Evolutionary conservation across 2,329 filamentous ascomycete species (phyloP).

Genomic region (Cladophialophora bantiana): DNA sequence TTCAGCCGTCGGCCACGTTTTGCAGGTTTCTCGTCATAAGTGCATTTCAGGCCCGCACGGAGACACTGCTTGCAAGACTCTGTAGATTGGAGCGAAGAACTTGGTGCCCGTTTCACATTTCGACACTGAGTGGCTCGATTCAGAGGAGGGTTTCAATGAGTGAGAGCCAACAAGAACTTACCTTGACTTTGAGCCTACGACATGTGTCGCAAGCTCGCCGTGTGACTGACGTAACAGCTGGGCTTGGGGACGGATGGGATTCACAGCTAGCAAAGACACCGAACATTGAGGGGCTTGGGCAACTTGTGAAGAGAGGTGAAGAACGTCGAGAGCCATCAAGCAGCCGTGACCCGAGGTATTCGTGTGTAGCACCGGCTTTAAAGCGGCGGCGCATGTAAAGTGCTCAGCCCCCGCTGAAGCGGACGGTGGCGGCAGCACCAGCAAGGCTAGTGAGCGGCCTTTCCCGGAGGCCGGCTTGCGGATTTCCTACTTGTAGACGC

Average conservation of each 20-base stretch:
- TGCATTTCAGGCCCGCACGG: conserved; percentile 14
- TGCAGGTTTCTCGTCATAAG: conserved; percentile 10
- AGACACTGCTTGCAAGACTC: conserved; percentile 16
- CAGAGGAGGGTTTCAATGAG: not conserved
- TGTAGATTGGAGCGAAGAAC: not conserved
- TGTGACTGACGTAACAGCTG: not conserved
- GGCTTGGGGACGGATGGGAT: not conserved
- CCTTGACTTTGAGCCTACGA: conserved; percentile 23
- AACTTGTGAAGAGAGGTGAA: not conserved
- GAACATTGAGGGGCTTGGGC: not conserved
- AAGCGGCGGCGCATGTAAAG: too few species aligned
- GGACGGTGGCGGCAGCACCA: too few species aligned
- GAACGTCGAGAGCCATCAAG: not conserved
- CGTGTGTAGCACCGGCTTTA: not conserved
- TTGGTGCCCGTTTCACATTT: conserved; percentile 5
- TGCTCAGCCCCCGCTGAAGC: too few species aligned
- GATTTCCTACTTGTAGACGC: too few species aligned
- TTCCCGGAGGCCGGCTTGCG: too few species aligned
- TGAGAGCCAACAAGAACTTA: not conserved
- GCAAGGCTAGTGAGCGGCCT: too few species aligned
- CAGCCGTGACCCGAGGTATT: not conserved
- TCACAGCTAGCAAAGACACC: not conserved
- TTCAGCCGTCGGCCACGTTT: conserved; percentile 20
- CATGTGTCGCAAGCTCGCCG: conserved; percentile 23
- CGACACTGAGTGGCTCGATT: conserved; percentile 1